Evolutionary conservation across 164 flowering plant species (phyloP).

Genomic region (Umbilicus rupestris): DNA sequence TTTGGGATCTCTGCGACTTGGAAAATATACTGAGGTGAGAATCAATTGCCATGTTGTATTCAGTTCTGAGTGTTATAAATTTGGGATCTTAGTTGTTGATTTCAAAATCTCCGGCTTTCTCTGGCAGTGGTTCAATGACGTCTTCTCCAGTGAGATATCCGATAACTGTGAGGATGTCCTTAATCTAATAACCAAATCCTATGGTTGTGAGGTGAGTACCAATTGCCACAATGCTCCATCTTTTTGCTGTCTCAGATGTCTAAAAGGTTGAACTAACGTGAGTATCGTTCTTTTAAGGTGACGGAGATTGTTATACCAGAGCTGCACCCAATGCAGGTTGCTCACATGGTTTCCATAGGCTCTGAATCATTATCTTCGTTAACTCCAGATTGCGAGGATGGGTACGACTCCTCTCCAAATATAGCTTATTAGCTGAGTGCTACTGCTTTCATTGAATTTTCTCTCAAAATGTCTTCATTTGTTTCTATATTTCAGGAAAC

Average conservation of each 20-base stretch:
- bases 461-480: not conserved
- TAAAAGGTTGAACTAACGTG: not conserved
- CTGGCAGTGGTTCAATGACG: constrained; percentile 95
- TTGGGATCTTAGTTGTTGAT: not conserved
- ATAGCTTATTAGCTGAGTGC: not conserved
- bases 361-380: constrained; percentile 48
- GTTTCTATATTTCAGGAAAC: constrained; percentile 31
- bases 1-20: constrained; percentile 54
- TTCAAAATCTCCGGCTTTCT: not conserved
- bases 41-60: constrained; percentile 2
- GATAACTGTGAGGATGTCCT: constrained; percentile 73
- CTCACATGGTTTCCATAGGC: constrained; percentile 92
- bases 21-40: constrained; percentile 77
- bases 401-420: constrained; percentile 44
- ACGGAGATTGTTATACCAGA: constrained; percentile 82
- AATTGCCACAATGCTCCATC: not conserved
- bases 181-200: constrained; percentile 31
- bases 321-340: constrained; percentile 69
- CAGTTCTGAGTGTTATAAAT: not conserved
- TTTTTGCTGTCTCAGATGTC: not conserved
- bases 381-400: constrained; percentile 56
- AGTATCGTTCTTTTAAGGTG: constrained; percentile 27
- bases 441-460: not conserved
- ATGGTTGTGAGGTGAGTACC: constrained; percentile 69
- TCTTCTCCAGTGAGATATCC: constrained; percentile 68